Evolutionary conservation across 192 early-diverging fungal species (phyloP), one percentile per base, ranked within the genome.

Genomic region (Ramicandelaber brevisporus): DNA sequence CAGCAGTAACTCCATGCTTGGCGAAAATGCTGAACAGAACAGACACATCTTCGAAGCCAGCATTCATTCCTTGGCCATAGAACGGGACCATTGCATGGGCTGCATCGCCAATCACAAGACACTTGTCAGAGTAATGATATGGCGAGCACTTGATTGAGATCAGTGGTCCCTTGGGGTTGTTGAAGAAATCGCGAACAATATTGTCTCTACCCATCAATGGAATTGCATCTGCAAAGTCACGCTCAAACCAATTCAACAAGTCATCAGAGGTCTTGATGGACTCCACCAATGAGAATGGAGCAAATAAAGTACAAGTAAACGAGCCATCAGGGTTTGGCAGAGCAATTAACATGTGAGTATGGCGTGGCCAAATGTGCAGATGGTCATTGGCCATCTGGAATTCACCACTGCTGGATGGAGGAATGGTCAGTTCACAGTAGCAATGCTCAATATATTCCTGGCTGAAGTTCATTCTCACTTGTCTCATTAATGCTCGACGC

Each of bases 21-120:
- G 68, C 63, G 7, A 89, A 43, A 2, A 68, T 45, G 3, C 32
- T 16, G 24, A 68, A 36, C 26, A 82, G 50, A 9, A 73, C 59
- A 20, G 75, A 51, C 9, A 84, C 65, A 40, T 97, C 90, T 40
- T 97, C 78, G 31, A 97, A 89, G 3, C 90, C 90, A 51, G 86
- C 92, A 52, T 97, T 97, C 90, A 97, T 92, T 6, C 90, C 90
- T 41, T 81, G 78, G 10, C 89, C 89, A 29, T 84, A 97, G 39
- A 97, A 97, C 3, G 90, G 90, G 0, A 97, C 90, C 90, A 97
- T 97, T 25, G 79, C 73, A 37, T 97, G 90, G 0, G 90, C 90
- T 6, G 90, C 81, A 41, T 97, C 90, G 21, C 90, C 90, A 26
- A 97, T 46, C 25, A 89, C 77, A 6, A 92, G 50, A 0, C 55